Percentiles rank a stretch among this genome's conserved stretches.
Conservation (phyloP, 371 early-diverging fungal species). For the Homolaphlyctis polyrhiza region DNA sequence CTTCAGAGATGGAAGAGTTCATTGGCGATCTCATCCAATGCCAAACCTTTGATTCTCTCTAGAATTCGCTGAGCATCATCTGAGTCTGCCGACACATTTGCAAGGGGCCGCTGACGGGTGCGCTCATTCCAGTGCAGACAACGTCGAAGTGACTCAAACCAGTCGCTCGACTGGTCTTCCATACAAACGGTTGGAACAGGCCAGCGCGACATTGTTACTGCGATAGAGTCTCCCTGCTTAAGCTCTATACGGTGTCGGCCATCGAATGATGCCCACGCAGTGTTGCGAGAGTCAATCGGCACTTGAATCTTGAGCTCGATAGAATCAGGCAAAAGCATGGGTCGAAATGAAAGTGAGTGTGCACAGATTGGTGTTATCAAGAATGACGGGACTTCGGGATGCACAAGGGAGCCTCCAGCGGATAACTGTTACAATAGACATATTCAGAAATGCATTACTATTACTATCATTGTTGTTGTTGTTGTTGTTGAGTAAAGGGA, state of each 20-base stretch:
- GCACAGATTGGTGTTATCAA: slow-evolving; percentile 93
- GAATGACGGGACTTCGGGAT: slow-evolving; percentile 87
- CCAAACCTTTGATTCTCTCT: no score
- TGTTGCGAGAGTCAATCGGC: slow-evolving; percentile 29
- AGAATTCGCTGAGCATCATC: no score
- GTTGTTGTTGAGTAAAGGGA: no score
- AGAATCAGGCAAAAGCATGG: slow-evolving; percentile 86
- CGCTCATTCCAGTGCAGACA: slow-evolving; percentile 40
- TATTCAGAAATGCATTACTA: neutral
- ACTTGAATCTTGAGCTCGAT: slow-evolving; percentile 53
- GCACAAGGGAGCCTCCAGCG: slow-evolving; percentile 90
- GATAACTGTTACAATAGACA: slow-evolving; percentile 54
- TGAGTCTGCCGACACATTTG: no score
- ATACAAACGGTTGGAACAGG: slow-evolving; percentile 84
- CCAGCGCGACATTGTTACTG: slow-evolving; percentile 74
- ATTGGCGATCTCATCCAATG: no score
- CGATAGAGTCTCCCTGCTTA: slow-evolving; percentile 81
- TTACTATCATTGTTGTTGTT: neutral
- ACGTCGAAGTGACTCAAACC: slow-evolving; percentile 33
- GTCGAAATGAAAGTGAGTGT: slow-evolving; percentile 88
- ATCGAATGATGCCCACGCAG: slow-evolving; percentile 73
- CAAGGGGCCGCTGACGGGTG: slow-evolving; percentile 27
- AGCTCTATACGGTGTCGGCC: slow-evolving; percentile 82
- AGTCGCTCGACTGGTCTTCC: slow-evolving; percentile 51
- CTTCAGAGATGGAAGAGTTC: no score